These are phyloP conservation scores for Kodamaea restingae DNA, from an alignment of 805 yeast genomes.

Conservation along the genomic window DNA sequence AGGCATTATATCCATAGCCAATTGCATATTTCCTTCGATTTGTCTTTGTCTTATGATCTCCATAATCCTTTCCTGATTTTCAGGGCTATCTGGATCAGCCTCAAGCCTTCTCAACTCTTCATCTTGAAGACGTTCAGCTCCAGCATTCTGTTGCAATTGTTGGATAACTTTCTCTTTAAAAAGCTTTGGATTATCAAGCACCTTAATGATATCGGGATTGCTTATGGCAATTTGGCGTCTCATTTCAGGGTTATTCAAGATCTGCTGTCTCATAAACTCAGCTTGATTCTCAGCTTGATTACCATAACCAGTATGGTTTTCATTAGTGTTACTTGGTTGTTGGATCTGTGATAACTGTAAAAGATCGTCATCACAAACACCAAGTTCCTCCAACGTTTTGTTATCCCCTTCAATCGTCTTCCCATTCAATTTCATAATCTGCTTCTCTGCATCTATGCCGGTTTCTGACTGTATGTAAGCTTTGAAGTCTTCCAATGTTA, in stretches of 20 bases:
- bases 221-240: constrained; percentile 31
- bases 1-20: constrained; percentile 85
- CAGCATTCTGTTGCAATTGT: constrained; percentile 13
- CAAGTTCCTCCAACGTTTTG: constrained; percentile 43
- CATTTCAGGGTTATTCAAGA: constrained; percentile 39
- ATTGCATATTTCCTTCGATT: constrained; percentile 72
- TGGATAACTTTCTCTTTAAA: constrained; percentile 43
- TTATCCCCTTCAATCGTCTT: constrained; percentile 30
- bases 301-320: background rate
- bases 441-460: constrained; percentile 42
- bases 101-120: constrained; percentile 51
- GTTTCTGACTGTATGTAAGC: constrained; percentile 75
- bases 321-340: constrained; percentile 7
- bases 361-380: constrained; percentile 57
- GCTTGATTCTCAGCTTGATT: constrained; percentile 26
- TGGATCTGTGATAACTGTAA: constrained; percentile 34
- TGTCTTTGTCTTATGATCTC: constrained; percentile 67
- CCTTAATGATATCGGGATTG: constrained; percentile 47
- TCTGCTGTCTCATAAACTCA: constrained; percentile 48
- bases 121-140: constrained; percentile 9
- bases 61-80: constrained; percentile 57
- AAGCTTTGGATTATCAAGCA: constrained; percentile 43
- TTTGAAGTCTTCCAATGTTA: constrained; percentile 62
- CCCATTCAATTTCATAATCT: constrained; percentile 49
- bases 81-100: constrained; percentile 67